Evolutionary conservation across 1,284 basidiomycete genomes (phyloP).

Genomic region (Marasmius sp.): DNA sequence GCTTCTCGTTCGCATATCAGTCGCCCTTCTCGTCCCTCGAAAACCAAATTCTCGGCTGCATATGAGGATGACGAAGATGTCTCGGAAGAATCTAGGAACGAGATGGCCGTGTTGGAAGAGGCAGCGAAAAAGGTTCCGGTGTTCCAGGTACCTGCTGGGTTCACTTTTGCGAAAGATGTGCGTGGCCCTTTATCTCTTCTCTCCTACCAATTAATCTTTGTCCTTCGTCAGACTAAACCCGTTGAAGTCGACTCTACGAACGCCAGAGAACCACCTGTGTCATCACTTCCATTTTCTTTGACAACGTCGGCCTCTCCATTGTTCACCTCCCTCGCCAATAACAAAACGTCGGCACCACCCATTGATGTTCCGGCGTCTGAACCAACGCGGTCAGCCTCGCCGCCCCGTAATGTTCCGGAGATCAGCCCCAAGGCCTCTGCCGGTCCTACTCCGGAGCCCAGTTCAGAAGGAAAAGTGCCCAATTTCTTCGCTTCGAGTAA

Average conservation of each 20-base stretch:
- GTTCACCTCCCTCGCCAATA: background rate
- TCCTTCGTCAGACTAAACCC: conserved; percentile 24
- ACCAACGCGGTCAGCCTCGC: conserved; percentile 17
- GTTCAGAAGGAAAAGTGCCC: conserved; percentile 30
- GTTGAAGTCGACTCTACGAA: conserved; percentile 34
- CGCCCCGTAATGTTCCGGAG: background rate
- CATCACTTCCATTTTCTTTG: conserved; percentile 61
- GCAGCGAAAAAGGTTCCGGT: conserved; percentile 51
- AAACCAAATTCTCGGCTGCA: conserved; percentile 63
- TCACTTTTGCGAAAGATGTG: conserved; percentile 67
- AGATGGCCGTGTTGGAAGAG: conserved; percentile 47
- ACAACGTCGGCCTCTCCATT: background rate
- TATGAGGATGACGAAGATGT: conserved; percentile 62
- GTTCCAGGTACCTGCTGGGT: conserved; percentile 62
- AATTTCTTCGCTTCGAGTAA: conserved; percentile 46
- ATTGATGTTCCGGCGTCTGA: background rate
- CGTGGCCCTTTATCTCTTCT: conserved; percentile 24
- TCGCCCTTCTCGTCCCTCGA: conserved; percentile 27
- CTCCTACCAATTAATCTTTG: background rate
- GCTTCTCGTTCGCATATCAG: conserved; percentile 50
- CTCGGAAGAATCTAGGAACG: conserved; percentile 39
- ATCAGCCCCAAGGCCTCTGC: background rate
- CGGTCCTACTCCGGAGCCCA: background rate
- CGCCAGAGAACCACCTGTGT: conserved; percentile 67
- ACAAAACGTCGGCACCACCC: background rate